Percentiles rank a stretch among this genome's conserved stretches.
phyloP scores from a whole-genome alignment of 345 rosid genomes.

The Toxicodendron radicans region DNA sequence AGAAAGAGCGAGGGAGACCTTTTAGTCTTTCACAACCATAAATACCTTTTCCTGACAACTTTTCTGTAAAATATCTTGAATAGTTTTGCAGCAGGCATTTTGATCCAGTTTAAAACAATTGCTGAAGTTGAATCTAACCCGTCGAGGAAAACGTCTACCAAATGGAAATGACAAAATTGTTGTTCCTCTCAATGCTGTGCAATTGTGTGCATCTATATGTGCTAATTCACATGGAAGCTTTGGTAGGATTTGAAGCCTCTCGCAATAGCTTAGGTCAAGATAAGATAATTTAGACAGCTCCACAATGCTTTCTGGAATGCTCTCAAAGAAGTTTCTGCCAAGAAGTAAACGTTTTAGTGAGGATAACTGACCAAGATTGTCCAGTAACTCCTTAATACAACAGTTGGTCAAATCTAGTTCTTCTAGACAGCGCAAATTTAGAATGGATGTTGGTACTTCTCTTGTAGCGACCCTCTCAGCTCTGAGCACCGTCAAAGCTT shows the following conservation, averaged over 20 bases:
- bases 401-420: slow-evolving; percentile 26
- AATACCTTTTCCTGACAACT: background rate
- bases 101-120: background rate
- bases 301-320: slow-evolving; percentile 31
- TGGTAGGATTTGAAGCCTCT: slow-evolving; percentile 32
- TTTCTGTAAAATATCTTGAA: background rate
- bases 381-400: slow-evolving; percentile 29
- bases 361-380: slow-evolving; percentile 26
- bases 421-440: slow-evolving; percentile 28
- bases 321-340: slow-evolving; percentile 28
- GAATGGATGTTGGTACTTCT: slow-evolving; percentile 18
- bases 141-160: background rate
- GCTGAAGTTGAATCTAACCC: background rate
- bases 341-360: slow-evolving; percentile 24
- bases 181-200: slow-evolving; percentile 21
- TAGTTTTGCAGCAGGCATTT: background rate
- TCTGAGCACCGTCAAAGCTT: slow-evolving; percentile 31
- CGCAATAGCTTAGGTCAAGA: slow-evolving; percentile 27
- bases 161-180: background rate
- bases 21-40: background rate
- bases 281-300: slow-evolving; percentile 21
- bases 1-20: too few species aligned
- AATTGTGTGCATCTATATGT: slow-evolving; percentile 18
- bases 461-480: slow-evolving; percentile 13
- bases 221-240: slow-evolving; percentile 30